Evolutionary conservation across 768 basidiomycete species (phyloP).

Genomic region (Boletus rubroflammeus): DNA sequence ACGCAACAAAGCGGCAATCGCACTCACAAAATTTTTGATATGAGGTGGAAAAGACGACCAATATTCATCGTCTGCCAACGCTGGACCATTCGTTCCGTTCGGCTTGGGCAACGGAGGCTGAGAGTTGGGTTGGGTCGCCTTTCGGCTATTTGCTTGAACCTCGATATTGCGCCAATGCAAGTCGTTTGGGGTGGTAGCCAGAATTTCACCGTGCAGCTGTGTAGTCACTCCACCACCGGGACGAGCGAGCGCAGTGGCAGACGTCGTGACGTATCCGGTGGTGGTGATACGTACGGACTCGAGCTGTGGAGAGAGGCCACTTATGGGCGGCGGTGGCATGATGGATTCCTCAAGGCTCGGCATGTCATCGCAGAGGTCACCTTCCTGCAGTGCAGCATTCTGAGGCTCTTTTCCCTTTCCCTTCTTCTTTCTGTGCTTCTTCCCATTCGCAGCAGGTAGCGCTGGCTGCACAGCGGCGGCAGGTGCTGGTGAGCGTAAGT

Average conservation of each 20-base stretch:
- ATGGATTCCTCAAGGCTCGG: conserved; percentile 22
- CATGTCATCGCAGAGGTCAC: conserved; percentile 23
- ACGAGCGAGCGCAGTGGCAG: conserved; percentile 31
- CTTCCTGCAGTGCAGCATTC: conserved; percentile 5
- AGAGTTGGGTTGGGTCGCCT: conserved; percentile 15
- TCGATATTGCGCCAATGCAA: conserved; percentile 46
- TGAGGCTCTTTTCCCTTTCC: conserved; percentile 35
- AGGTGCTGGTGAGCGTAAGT: conserved; percentile 8
- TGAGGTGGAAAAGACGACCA: conserved; percentile 68
- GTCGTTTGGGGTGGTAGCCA: conserved; percentile 60
- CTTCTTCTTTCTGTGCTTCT: conserved; percentile 48
- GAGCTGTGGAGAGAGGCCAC: conserved; percentile 44
- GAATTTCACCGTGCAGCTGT: conserved; percentile 53
- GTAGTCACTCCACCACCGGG: conserved; percentile 32
- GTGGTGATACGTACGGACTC: conserved; percentile 48
- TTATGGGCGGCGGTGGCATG: conserved; percentile 19
- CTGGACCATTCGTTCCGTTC: conserved; percentile 20
- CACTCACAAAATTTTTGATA: conserved; percentile 63
- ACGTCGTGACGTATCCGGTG: conserved; percentile 41
- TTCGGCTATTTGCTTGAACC: conserved; percentile 26
- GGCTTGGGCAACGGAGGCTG: conserved; percentile 22
- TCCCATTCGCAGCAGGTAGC: conserved; percentile 17
- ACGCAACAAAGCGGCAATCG: conserved; percentile 22
- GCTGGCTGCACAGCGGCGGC: conserved; percentile 6
- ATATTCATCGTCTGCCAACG: conserved; percentile 55